phyloP scores from a whole-genome alignment of 2,329 filamentous ascomycete species.

The Pseudophaeomoniella oleicola region DNA sequence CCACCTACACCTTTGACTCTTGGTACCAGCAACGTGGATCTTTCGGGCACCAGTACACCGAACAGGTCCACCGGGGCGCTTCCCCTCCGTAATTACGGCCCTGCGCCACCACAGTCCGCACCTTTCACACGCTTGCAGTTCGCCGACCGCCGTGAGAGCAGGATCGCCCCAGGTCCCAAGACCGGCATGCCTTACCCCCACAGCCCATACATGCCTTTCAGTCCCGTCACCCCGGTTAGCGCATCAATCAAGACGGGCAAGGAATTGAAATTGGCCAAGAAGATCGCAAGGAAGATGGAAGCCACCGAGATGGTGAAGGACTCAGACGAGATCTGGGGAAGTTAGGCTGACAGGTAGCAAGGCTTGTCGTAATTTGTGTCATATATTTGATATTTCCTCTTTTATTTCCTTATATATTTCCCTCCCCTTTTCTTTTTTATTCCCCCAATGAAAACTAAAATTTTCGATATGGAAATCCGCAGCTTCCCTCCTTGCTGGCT shows the following conservation, averaged over 20 bases:
- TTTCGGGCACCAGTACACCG: constrained; percentile 5
- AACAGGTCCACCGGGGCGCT: constrained; percentile 17
- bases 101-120: constrained; percentile 21
- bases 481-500: no score
- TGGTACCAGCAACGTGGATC: no score
- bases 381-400: no score
- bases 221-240: constrained; percentile 33
- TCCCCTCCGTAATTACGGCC: constrained; percentile 27
- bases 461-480: no score
- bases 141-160: constrained; percentile 25
- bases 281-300: constrained; percentile 25
- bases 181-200: constrained; percentile 35
- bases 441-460: no score
- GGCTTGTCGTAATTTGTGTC: no score
- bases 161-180: constrained; percentile 20
- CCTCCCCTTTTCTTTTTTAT: no score
- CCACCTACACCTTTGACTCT: constrained; percentile 17
- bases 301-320: constrained; percentile 30
- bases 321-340: constrained; percentile 32
- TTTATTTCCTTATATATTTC: no score
- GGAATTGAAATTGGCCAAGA: constrained; percentile 23
- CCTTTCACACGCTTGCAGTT: constrained; percentile 35
- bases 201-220: constrained; percentile 36
- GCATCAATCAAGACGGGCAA: constrained; percentile 19
- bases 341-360: no score